Evolutionary conservation across 208 protist genomes (phyloP).

Genomic region (Angomonas ambiguus): DNA sequence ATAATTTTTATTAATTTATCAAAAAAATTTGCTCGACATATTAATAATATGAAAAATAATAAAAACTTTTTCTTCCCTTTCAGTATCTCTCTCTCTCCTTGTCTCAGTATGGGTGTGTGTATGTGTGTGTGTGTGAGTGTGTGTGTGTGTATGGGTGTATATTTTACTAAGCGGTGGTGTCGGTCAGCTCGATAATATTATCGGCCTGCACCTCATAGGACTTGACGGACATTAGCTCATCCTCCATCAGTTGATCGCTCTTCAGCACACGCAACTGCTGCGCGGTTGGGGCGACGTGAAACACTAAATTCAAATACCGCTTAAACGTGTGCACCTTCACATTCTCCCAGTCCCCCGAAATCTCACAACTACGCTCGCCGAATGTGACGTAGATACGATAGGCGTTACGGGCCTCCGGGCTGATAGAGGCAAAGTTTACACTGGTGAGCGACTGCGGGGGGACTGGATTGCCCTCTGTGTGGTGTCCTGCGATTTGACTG

Average conservation of each 20-base stretch:
- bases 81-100: too few relatives aligned
- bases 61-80: neutral
- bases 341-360: constrained; percentile 79
- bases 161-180: constrained; percentile 17
- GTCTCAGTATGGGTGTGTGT: too few relatives aligned
- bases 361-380: constrained; percentile 73
- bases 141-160: constrained; percentile 1
- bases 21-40: constrained; percentile 1
- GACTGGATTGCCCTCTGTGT: constrained; percentile 42
- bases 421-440: constrained; percentile 83
- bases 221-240: constrained; percentile 72
- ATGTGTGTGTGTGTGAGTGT: too few relatives aligned
- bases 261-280: constrained; percentile 56
- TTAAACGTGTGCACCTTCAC: constrained; percentile 88
- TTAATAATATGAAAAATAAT: neutral
- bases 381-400: constrained; percentile 81
- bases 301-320: constrained; percentile 83
- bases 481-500: constrained; percentile 55
- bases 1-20: too few relatives aligned
- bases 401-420: constrained; percentile 68
- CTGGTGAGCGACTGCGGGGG: constrained; percentile 60
- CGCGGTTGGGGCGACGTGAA: constrained; percentile 58
- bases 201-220: constrained; percentile 66
- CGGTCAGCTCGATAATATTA: constrained; percentile 57
- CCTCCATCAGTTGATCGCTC: constrained; percentile 56